These are phyloP conservation scores for Aureobasidium sp. DNA, from an alignment of 2,329 filamentous ascomycete species.

Conservation along the genomic window DNA sequence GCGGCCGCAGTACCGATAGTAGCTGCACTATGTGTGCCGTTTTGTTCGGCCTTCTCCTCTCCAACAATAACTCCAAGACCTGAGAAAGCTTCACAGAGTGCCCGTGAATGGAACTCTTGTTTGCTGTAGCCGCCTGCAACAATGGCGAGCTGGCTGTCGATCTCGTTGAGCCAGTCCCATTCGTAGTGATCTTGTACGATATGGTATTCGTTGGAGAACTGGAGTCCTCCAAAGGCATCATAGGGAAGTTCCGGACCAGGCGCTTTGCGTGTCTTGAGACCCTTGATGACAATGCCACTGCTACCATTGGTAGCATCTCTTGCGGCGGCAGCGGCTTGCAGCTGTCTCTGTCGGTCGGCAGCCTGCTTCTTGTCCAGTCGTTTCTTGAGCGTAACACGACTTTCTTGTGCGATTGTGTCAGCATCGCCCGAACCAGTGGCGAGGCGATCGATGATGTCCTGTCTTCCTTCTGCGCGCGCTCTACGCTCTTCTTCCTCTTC, in stretches of 20 bases:
- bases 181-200: conserved; percentile 60
- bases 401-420: conserved; percentile 43
- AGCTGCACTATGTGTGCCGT: conserved; percentile 30
- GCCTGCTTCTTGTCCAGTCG: conserved; percentile 53
- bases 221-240: conserved; percentile 76
- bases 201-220: conserved; percentile 58
- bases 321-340: conserved; percentile 36
- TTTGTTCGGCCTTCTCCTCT: conserved; percentile 51
- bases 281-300: conserved; percentile 58
- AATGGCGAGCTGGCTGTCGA: conserved; percentile 56
- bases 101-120: conserved; percentile 69
- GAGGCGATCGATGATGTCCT: conserved; percentile 62
- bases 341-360: conserved; percentile 30
- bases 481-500: conserved; percentile 64
- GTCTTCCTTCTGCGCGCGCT: conserved; percentile 53
- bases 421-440: conserved; percentile 56
- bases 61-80: conserved; percentile 80
- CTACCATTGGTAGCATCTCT: conserved; percentile 23
- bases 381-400: conserved; percentile 62
- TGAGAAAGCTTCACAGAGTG: conserved; percentile 81
- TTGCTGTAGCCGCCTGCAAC: conserved; percentile 76
- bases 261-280: conserved; percentile 58
- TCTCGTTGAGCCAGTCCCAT: conserved; percentile 62
- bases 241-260: conserved; percentile 65
- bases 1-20: conserved; percentile 21